These are phyloP conservation scores for Lenzites betulinus DNA, from an alignment of 768 basidiomycete species.

Conservation along the genomic window DNA sequence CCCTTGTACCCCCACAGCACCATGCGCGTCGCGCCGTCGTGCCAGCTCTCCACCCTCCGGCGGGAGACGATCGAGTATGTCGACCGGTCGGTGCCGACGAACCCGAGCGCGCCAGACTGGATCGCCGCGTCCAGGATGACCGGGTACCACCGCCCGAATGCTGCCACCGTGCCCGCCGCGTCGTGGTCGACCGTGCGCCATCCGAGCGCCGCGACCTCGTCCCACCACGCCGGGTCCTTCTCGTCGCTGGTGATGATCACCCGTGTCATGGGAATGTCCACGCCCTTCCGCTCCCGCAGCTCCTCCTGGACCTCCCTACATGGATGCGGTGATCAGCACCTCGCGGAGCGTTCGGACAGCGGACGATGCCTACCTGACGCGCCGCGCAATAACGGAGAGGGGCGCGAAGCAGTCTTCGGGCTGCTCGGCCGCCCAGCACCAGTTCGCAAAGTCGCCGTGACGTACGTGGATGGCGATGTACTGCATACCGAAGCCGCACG, in stretches of 20 bases:
- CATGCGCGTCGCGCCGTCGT: slow-evolving; percentile 50
- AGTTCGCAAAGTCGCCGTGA: slow-evolving; percentile 38
- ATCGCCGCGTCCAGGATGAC: slow-evolving; percentile 73
- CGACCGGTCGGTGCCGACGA: slow-evolving; percentile 71
- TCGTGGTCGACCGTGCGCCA: slow-evolving; percentile 41
- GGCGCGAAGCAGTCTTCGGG: slow-evolving; percentile 42
- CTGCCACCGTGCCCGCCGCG: slow-evolving; percentile 34
- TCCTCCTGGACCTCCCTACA: slow-evolving; percentile 41
- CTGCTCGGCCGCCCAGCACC: slow-evolving; percentile 35
- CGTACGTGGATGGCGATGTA: slow-evolving; percentile 41
- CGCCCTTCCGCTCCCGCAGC: slow-evolving; percentile 31
- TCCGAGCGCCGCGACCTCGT: slow-evolving; percentile 35
- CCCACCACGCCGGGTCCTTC: slow-evolving; percentile 42
- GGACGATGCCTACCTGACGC: slow-evolving; percentile 28
- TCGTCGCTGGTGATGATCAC: slow-evolving; percentile 50
- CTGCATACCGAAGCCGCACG: slow-evolving; percentile 13
- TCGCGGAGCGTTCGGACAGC: not conserved
- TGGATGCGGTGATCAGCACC: not conserved
- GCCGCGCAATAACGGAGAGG: slow-evolving; percentile 35
- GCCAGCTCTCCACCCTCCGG: slow-evolving; percentile 70
- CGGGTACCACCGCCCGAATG: slow-evolving; percentile 50
- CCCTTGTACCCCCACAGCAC: slow-evolving; percentile 60
- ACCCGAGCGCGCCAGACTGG: slow-evolving; percentile 65
- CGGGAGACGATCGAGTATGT: slow-evolving; percentile 71
- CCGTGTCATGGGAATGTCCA: slow-evolving; percentile 33